Percentiles rank a stretch among this genome's conserved stretches.
Conservation (phyloP, 495 filamentous ascomycete genomes). For the Annulohypoxylon maeteangense region DNA sequence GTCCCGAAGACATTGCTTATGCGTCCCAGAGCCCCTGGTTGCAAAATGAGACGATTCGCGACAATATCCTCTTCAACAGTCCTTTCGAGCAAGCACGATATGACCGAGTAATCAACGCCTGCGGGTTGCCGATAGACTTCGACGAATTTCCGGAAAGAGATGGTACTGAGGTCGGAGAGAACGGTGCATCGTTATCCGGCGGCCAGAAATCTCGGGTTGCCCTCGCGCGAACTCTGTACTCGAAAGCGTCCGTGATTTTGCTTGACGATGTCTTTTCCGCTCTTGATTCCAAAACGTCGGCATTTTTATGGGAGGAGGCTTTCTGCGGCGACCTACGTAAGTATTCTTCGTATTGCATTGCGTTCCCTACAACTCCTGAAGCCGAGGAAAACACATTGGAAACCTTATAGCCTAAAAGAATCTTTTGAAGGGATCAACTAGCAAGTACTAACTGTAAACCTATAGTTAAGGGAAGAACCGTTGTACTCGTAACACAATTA, state of each 20-base stretch:
- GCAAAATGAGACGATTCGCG: constrained; percentile 63
- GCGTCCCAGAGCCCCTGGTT: constrained; percentile 68
- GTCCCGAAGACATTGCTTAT: constrained; percentile 63
- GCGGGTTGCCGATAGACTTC: constrained; percentile 71
- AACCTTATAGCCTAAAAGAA: neutral
- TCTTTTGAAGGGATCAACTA: neutral
- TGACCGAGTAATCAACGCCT: constrained; percentile 70
- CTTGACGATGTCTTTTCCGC: constrained; percentile 79
- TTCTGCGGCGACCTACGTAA: constrained; percentile 62
- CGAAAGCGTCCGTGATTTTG: constrained; percentile 68
- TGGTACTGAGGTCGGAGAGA: constrained; percentile 73
- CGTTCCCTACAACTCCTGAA: constrained; percentile 7
- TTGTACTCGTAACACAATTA: constrained; percentile 54
- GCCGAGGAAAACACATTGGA: neutral
- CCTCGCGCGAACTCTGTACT: constrained; percentile 76
- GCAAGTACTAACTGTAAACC: constrained; percentile 14
- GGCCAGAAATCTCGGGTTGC: constrained; percentile 77
- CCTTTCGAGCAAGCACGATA: constrained; percentile 61
- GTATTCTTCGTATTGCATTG: constrained; percentile 27
- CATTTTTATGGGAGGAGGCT: constrained; percentile 59
- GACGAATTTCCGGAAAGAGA: constrained; percentile 56
- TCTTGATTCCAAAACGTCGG: constrained; percentile 62
- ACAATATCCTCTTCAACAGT: constrained; percentile 67
- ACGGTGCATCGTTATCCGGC: constrained; percentile 74
- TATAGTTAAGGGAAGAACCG: constrained; percentile 46